Conservation (phyloP, 2,329 filamentous ascomycete genomes). For the Lasiodiplodia gonubiensis region DNA sequence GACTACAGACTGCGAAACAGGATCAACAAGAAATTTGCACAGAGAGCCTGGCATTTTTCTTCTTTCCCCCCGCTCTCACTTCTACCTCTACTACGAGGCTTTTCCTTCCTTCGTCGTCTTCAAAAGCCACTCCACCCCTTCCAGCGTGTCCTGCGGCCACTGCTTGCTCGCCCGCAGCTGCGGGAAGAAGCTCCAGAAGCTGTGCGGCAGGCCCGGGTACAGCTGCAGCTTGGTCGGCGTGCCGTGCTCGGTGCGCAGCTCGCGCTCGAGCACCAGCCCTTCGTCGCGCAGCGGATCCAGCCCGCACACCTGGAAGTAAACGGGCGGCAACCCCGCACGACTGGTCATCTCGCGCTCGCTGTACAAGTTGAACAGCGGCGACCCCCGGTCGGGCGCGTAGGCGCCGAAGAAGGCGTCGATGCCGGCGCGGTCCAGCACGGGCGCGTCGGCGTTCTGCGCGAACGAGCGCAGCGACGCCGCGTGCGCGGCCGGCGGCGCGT, state of each 20-base stretch:
- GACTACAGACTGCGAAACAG: not conserved
- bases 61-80: not conserved
- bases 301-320: conserved; percentile 58
- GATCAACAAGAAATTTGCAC: not conserved
- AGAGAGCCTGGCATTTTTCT: not conserved
- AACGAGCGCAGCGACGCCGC: conserved; percentile 31
- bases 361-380: conserved; percentile 36
- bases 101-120: conserved; percentile 10
- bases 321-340: conserved; percentile 46
- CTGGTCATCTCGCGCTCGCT: not conserved
- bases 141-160: conserved; percentile 15
- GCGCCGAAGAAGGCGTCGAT: conserved; percentile 31
- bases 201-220: conserved; percentile 52
- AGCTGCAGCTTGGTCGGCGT: conserved; percentile 54
- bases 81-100: too few relatives aligned
- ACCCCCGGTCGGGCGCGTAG: conserved; percentile 41
- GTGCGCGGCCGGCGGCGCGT: conserved; percentile 34
- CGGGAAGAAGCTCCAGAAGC: conserved; percentile 45
- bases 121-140: conserved; percentile 18
- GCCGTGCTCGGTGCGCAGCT: conserved; percentile 52
- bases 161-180: conserved; percentile 37
- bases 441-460: conserved; percentile 32
- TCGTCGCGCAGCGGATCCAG: conserved; percentile 60
- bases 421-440: conserved; percentile 30
- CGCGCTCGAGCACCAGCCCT: conserved; percentile 57